A percentile compares a stretch with the other conserved stretches of the same genome.
Evolutionary conservation across 345 rosid genomes (phyloP).

Genomic region (Toxicodendron radicans): DNA sequence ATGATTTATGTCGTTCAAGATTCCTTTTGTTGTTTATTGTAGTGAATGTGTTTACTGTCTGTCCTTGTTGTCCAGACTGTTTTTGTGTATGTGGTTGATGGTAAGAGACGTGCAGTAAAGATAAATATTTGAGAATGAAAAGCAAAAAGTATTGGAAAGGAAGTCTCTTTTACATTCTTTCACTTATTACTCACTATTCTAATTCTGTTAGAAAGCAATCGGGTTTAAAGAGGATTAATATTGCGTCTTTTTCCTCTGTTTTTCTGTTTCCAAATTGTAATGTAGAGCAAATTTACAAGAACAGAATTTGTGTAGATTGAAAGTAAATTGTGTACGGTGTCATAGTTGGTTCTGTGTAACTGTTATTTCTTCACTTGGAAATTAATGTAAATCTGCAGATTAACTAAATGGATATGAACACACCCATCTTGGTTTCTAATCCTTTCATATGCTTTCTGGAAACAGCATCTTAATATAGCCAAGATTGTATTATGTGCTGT

Average conservation of each 20-base stretch:
- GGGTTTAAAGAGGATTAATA: neutral
- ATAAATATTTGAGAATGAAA: too few species aligned
- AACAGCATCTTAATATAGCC: neutral
- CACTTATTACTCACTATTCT: neutral
- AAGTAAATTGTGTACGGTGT: too few species aligned
- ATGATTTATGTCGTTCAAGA: neutral
- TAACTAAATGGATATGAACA: too few species aligned
- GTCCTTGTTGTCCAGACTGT: neutral
- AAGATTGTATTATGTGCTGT: neutral
- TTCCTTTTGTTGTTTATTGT: neutral
- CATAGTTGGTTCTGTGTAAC: too few species aligned
- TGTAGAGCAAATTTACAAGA: too few species aligned
- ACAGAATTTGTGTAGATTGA: too few species aligned
- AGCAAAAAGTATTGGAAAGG: too few species aligned
- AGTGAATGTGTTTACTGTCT: neutral
- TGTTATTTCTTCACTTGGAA: too few species aligned
- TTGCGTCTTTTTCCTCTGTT: neutral
- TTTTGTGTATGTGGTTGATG: neutral
- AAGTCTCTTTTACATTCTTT: neutral
- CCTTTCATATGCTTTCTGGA: too few species aligned
- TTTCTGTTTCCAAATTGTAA: neutral
- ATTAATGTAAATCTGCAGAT: too few species aligned
- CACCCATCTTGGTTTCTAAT: too few species aligned
- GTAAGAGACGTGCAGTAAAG: neutral
- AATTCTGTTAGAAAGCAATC: neutral